phyloP scores from a whole-genome alignment of 2,329 filamentous ascomycete species.

The Penicillium freii region DNA sequence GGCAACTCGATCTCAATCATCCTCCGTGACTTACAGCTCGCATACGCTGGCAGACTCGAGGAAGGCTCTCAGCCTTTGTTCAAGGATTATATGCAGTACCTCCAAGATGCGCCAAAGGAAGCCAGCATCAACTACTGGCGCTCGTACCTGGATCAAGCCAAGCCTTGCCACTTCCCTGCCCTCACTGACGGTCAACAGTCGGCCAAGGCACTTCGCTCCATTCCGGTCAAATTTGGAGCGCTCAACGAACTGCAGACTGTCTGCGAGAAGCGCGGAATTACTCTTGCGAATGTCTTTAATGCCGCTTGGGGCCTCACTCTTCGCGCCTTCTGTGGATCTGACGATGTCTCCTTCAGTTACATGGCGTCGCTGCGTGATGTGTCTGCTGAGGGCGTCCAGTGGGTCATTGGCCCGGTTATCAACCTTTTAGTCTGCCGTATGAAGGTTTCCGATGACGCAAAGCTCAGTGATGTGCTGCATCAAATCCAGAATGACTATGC shows the following conservation, averaged over 20 bases:
- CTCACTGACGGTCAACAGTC: conserved; percentile 31
- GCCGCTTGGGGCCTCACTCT: conserved; percentile 69
- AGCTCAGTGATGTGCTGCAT: conserved; percentile 41
- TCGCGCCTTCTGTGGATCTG: conserved; percentile 60
- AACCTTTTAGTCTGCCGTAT: conserved; percentile 49
- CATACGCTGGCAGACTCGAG: conserved; percentile 47
- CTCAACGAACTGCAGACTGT: conserved; percentile 34
- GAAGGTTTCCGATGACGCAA: conserved; percentile 31
- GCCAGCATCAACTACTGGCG: conserved; percentile 39
- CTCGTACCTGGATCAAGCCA: conserved; percentile 34
- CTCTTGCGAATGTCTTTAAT: conserved; percentile 59
- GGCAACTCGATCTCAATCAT: conserved; percentile 52
- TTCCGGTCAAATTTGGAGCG: conserved; percentile 31
- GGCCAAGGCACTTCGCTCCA: conserved; percentile 30
- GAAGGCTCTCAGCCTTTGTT: conserved; percentile 36
- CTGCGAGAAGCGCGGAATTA: conserved; percentile 48
- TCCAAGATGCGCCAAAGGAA: conserved; percentile 26
- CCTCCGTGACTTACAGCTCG: conserved; percentile 46
- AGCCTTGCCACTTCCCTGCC: conserved; percentile 39
- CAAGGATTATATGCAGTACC: conserved; percentile 36
- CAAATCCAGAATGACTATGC: conserved; percentile 49
- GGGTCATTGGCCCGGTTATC: conserved; percentile 49
- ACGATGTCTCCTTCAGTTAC: conserved; percentile 61
- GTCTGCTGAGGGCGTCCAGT: conserved; percentile 41
- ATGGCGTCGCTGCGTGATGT: conserved; percentile 44